Percentiles rank a stretch among this genome's conserved stretches.
Conservation (phyloP, 805 yeast species). For the Diddensiella caesifluorescens region DNA sequence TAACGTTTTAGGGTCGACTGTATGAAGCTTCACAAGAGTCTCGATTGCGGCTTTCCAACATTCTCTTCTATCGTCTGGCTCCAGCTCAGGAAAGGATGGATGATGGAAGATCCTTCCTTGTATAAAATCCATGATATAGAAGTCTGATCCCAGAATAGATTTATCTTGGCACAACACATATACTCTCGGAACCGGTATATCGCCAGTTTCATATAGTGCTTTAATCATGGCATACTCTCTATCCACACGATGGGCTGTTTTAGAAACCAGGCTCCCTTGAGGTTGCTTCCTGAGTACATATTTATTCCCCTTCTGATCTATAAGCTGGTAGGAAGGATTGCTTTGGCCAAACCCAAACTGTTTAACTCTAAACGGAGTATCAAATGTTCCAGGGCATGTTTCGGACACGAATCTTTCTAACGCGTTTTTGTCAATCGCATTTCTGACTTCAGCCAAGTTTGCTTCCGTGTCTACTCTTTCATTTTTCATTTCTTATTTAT, state of each 20-base stretch:
- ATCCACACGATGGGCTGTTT: slow-evolving; percentile 59
- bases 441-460: background rate
- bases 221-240: slow-evolving; percentile 51
- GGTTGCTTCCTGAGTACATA: slow-evolving; percentile 57
- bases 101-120: slow-evolving; percentile 52
- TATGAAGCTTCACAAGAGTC: slow-evolving; percentile 46
- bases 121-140: slow-evolving; percentile 57
- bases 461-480: background rate
- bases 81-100: slow-evolving; percentile 42
- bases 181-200: slow-evolving; percentile 53
- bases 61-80: slow-evolving; percentile 25
- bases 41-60: slow-evolving; percentile 48
- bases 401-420: slow-evolving; percentile 23
- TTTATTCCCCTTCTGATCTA: slow-evolving; percentile 36
- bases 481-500: background rate
- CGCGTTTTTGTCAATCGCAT: background rate
- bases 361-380: slow-evolving; percentile 35
- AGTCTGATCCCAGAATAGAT: slow-evolving; percentile 47
- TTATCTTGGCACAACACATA: slow-evolving; percentile 53
- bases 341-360: slow-evolving; percentile 63
- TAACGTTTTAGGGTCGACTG: slow-evolving; percentile 41
- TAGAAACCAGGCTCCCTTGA: slow-evolving; percentile 43
- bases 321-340: slow-evolving; percentile 53
- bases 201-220: slow-evolving; percentile 30
- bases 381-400: slow-evolving; percentile 19